phyloP scores from a whole-genome alignment of 1,139 yeast genomes.

The Zygosaccharomyces pseudobailii region DNA sequence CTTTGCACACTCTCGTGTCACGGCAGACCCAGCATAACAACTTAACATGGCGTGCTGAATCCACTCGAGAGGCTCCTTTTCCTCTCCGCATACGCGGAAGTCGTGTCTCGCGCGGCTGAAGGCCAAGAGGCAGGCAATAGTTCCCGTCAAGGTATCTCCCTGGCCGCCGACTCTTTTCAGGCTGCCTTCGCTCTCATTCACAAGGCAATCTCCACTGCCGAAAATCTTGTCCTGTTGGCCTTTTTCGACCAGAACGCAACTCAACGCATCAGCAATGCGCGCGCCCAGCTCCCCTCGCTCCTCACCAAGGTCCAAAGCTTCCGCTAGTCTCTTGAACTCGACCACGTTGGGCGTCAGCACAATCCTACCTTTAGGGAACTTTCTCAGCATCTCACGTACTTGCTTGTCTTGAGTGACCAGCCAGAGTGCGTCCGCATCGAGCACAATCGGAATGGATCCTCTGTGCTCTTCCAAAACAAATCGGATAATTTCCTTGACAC shows the following conservation, averaged over 20 bases:
- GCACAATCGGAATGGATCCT: conserved; percentile 56
- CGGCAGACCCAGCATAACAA: conserved; percentile 65
- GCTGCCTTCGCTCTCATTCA: conserved; percentile 53
- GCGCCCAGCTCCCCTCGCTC: conserved; percentile 35
- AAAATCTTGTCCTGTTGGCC: conserved; percentile 60
- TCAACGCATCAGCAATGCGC: conserved; percentile 51
- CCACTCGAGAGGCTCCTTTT: conserved; percentile 32
- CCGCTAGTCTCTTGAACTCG: conserved; percentile 68
- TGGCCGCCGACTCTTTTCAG: conserved; percentile 80
- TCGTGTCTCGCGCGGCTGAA: conserved; percentile 30
- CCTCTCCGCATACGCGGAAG: conserved; percentile 45
- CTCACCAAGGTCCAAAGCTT: conserved; percentile 34
- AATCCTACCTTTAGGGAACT: conserved; percentile 41
- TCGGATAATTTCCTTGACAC: conserved; percentile 53
- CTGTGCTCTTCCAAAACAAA: conserved; percentile 34
- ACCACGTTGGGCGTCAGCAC: conserved; percentile 85
- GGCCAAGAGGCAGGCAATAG: conserved; percentile 61
- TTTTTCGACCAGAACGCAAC: conserved; percentile 67
- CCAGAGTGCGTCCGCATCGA: conserved; percentile 87
- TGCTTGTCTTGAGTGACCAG: conserved; percentile 35
- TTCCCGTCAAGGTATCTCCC: conserved; percentile 76
- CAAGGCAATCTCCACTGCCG: conserved; percentile 38
- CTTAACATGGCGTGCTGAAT: conserved; percentile 51
- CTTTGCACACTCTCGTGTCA: conserved; percentile 62
- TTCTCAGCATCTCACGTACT: conserved; percentile 38